These are phyloP conservation scores for Cystobasidium pallidum DNA, from an alignment of 1,284 basidiomycete genomes.

Conservation along the genomic window DNA sequence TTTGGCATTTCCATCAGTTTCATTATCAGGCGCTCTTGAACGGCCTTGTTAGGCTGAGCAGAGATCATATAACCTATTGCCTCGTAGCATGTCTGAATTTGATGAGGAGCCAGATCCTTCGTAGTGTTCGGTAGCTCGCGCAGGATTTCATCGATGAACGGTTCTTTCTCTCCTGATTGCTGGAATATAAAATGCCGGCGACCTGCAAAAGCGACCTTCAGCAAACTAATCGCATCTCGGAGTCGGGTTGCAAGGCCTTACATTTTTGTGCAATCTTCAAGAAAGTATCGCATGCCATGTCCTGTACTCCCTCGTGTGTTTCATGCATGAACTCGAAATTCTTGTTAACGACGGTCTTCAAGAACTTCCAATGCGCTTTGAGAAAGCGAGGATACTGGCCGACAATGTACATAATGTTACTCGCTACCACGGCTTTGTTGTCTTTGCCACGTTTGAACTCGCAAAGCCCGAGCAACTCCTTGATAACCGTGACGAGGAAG, in stretches of 20 bases:
- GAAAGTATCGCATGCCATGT: slow-evolving; percentile 99
- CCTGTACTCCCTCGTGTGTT: slow-evolving; percentile 99
- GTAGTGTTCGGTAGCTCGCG: slow-evolving; percentile 91
- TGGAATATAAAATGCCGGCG: slow-evolving; percentile 98
- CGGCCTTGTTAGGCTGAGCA: slow-evolving; percentile 95
- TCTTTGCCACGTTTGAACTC: slow-evolving; percentile 99
- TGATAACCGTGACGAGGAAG: slow-evolving; percentile 98
- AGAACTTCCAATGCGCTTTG: slow-evolving; percentile 99
- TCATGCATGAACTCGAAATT: slow-evolving; percentile 99
- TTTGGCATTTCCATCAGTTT: slow-evolving; percentile 98
- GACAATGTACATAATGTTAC: slow-evolving; percentile 99
- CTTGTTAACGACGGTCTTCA: slow-evolving; percentile 99
- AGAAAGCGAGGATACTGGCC: slow-evolving; percentile 99
- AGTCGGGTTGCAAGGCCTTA: not conserved
- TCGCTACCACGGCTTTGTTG: slow-evolving; percentile 99
- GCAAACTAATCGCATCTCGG: too few species aligned
- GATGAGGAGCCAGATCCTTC: slow-evolving; percentile 89
- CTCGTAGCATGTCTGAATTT: slow-evolving; percentile 91
- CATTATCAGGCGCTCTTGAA: slow-evolving; percentile 91
- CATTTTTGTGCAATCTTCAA: slow-evolving; percentile 98
- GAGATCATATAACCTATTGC: slow-evolving; percentile 99
- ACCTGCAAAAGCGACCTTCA: slow-evolving; percentile 60
- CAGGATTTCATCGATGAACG: slow-evolving; percentile 97
- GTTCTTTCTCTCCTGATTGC: slow-evolving; percentile 94
- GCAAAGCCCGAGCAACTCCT: slow-evolving; percentile 87